Evolutionary conservation across 1,284 basidiomycete species (phyloP), one percentile per base, ranked within the genome.

Genomic region (Anthracocystis walkeri): DNA sequence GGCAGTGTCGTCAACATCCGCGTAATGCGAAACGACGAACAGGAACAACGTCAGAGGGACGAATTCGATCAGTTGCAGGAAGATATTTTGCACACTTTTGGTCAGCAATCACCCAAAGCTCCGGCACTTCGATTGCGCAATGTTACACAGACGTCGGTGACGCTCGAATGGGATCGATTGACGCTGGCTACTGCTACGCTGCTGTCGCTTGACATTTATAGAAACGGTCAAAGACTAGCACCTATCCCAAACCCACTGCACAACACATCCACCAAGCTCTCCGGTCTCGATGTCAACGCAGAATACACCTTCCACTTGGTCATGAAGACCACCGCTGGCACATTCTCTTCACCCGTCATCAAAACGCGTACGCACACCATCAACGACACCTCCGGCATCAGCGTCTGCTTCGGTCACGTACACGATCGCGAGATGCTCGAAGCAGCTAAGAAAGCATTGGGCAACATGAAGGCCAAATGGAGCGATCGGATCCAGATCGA

Each of bases 401-500:
- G 72, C 49, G 82, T 82, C 38, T 85, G 83, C 63, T 79, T 85
- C 49, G 83, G 82, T 44, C 63, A 72, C 35, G 70, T 85, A 7
- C 57, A 62, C 25, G 78, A 79, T 16, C 25, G 57, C 10, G 58
- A 60, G 27, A 66, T 75, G 50, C 70, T 78, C 11, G 67, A 80
- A 40, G 77, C 71, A 10, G 72, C 79, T 33, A 77, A 79, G 46
- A 50, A 67, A 21, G 73, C 77, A 6, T 55, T 85, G 27, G 46
- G 51, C 35, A 55, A 62, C 27, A 75, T 85, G 74, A 75, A 78
- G 35, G 82, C 79, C 3, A 72, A 73, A 27, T 94, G 92, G 90
- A 93, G 91, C 77, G 92, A 95, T 75, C 91, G 91, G 78, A 95
- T 99, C 27, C 93, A 95, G 86, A 95, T 98, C 46, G 83, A 85